Conservation (phyloP, 352 stramenopile genomes). For the Phytophthora pinifolia region DNA sequence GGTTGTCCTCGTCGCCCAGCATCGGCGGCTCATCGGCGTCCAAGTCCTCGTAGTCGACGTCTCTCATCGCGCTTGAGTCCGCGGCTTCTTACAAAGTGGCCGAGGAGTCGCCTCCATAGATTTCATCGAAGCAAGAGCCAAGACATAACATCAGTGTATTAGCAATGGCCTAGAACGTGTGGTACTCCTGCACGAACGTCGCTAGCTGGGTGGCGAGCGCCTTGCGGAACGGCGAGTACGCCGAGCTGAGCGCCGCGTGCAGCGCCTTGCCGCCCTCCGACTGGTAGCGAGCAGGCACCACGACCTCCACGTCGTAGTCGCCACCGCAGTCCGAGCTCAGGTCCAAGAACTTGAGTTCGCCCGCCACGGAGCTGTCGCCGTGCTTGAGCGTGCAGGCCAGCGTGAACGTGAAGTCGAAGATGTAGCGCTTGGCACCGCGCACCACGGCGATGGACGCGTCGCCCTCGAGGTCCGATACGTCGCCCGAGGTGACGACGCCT, state of each 20-base stretch:
- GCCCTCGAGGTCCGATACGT: slow-evolving; percentile 86
- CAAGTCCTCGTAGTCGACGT: slow-evolving; percentile 7
- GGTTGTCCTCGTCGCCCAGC: slow-evolving; percentile 40
- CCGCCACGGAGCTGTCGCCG: slow-evolving; percentile 26
- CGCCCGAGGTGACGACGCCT: slow-evolving; percentile 54
- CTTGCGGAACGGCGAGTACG: slow-evolving; percentile 58
- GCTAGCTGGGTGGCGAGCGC: slow-evolving; percentile 52
- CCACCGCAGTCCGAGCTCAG: slow-evolving; percentile 75
- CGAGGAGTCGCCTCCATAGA: slow-evolving; percentile 13
- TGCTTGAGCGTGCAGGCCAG: slow-evolving; percentile 46
- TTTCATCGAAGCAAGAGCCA: too few species aligned
- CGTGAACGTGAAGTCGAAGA: slow-evolving; percentile 82
- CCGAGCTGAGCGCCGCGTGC: slow-evolving; percentile 55
- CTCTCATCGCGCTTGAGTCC: slow-evolving; percentile 13
- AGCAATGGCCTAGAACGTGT: slow-evolving; percentile 70
- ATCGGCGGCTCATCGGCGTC: slow-evolving; percentile 57
- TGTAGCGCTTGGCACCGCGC: slow-evolving; percentile 93
- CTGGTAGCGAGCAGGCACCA: slow-evolving; percentile 71
- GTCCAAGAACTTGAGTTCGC: slow-evolving; percentile 80
- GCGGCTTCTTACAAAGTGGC: slow-evolving; percentile 13
- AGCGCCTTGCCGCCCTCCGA: slow-evolving; percentile 67
- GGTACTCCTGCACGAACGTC: slow-evolving; percentile 74
- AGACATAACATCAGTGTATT: too few species aligned
- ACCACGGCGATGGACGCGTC: slow-evolving; percentile 93
- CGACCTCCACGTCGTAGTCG: slow-evolving; percentile 72